A percentile compares a stretch with the other conserved stretches of the same genome.
These are phyloP conservation scores for Penicillium macrosclerotiorum DNA, from an alignment of 495 filamentous ascomycete genomes.

Conservation along the genomic window DNA sequence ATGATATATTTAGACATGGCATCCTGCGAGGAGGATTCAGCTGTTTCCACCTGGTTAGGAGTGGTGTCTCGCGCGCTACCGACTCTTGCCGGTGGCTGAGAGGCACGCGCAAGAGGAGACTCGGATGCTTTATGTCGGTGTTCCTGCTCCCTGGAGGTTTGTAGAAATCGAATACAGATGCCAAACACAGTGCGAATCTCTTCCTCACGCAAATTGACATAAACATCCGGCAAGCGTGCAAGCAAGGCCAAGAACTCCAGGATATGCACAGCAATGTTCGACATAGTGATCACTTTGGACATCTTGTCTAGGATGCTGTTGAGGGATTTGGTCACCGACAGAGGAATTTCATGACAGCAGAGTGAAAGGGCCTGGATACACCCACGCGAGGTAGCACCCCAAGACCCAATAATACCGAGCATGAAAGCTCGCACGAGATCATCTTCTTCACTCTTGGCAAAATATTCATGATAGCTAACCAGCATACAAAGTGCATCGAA, in stretches of 20 bases:
- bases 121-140: slow-evolving; percentile 42
- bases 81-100: slow-evolving; percentile 29
- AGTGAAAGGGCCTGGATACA: slow-evolving; percentile 94
- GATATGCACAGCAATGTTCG: slow-evolving; percentile 86
- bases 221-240: slow-evolving; percentile 79
- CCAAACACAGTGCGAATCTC: slow-evolving; percentile 91
- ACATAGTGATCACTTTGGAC: slow-evolving; percentile 92
- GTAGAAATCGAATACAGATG: slow-evolving; percentile 89
- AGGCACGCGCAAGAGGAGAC: slow-evolving; percentile 27
- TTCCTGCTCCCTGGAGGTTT: slow-evolving; percentile 65
- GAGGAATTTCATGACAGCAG: slow-evolving; percentile 89
- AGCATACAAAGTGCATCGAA: slow-evolving; percentile 82
- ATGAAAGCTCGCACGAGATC: slow-evolving; percentile 84
- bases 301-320: slow-evolving; percentile 84
- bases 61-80: slow-evolving; percentile 41
- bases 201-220: slow-evolving; percentile 80
- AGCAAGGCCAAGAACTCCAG: slow-evolving; percentile 88
- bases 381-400: slow-evolving; percentile 81
- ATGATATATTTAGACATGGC: slow-evolving; percentile 77
- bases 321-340: slow-evolving; percentile 75
- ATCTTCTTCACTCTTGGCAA: slow-evolving; percentile 81
- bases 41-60: slow-evolving; percentile 26
- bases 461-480: slow-evolving; percentile 81
- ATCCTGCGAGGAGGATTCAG: slow-evolving; percentile 35
- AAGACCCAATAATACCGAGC: slow-evolving; percentile 70